These are phyloP conservation scores for Aspergillus texensis DNA, from an alignment of 2,329 filamentous ascomycete species.

Conservation along the genomic window DNA sequence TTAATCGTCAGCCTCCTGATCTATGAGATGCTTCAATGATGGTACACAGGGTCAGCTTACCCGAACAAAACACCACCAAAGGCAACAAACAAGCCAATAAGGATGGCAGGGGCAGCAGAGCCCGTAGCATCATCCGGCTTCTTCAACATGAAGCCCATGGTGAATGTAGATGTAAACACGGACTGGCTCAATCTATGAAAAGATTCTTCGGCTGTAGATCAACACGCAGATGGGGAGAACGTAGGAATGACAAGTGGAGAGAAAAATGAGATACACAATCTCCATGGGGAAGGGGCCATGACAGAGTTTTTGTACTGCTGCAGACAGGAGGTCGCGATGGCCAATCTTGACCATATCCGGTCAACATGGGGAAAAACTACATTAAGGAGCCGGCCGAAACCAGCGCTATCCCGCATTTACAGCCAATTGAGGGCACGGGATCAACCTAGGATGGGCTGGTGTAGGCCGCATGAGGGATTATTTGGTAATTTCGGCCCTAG, in stretches of 20 bases:
- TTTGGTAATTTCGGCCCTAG: slow-evolving; percentile 1
- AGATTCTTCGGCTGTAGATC: background rate
- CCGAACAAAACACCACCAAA: slow-evolving; percentile 63
- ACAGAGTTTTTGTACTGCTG: slow-evolving; percentile 9
- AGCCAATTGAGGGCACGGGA: slow-evolving; percentile 6
- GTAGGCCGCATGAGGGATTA: slow-evolving; percentile 3
- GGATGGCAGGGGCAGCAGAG: slow-evolving; percentile 51
- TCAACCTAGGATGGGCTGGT: background rate
- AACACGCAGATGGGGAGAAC: background rate
- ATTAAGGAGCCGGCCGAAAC: slow-evolving; percentile 8
- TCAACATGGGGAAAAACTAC: slow-evolving; percentile 3
- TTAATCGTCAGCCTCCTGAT: slow-evolving; percentile 4
- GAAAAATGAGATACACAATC: slow-evolving; percentile 2
- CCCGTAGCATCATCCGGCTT: slow-evolving; percentile 51
- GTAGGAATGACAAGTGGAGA: background rate
- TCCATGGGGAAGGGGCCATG: slow-evolving; percentile 1
- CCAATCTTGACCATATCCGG: slow-evolving; percentile 11
- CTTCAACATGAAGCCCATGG: slow-evolving; percentile 48
- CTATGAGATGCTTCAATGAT: background rate
- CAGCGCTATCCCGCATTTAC: slow-evolving; percentile 8
- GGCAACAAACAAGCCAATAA: slow-evolving; percentile 61
- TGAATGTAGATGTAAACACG: background rate
- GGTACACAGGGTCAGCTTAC: slow-evolving; percentile 43
- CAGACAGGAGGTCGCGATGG: background rate
- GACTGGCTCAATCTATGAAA: background rate